These are phyloP conservation scores for Yamadazyma songkhlaensis DNA, from an alignment of 1,139 yeast genomes.

Conservation along the genomic window DNA sequence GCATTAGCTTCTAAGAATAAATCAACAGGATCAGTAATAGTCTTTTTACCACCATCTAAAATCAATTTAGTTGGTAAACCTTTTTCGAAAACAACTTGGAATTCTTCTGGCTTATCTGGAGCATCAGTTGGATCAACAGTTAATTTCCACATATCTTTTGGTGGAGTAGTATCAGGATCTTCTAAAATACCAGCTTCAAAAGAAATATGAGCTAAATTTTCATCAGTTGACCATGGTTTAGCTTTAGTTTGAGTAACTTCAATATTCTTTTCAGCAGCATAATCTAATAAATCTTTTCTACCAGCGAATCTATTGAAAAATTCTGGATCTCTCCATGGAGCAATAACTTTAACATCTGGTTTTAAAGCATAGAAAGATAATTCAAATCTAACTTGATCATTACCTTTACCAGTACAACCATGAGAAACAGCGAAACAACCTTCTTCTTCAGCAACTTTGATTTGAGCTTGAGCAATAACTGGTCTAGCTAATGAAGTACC, in stretches of 20 bases:
- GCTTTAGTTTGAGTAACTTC: constrained; percentile 97
- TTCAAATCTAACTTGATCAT: constrained; percentile 98
- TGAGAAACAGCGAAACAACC: constrained; percentile 98
- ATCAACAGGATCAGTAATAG: constrained; percentile 83
- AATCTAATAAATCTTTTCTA: constrained; percentile 90
- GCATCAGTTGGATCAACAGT: constrained; percentile 96
- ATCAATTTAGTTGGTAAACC: constrained; percentile 86
- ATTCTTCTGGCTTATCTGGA: constrained; percentile 88
- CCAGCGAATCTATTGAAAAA: constrained; percentile 97
- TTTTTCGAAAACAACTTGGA: constrained; percentile 75
- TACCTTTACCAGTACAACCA: constrained; percentile 99
- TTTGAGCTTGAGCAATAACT: constrained; percentile 97
- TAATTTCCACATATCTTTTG: constrained; percentile 99
- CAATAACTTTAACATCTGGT: constrained; percentile 95
- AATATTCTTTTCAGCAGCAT: constrained; percentile 86
- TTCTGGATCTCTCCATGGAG: constrained; percentile 98
- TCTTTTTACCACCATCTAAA: constrained; percentile 57
- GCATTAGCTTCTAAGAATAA: constrained; percentile 89
- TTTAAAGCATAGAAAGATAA: constrained; percentile 94
- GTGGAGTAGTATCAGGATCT: constrained; percentile 98
- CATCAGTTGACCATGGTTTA: constrained; percentile 99
- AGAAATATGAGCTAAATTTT: constrained; percentile 97
- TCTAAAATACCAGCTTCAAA: constrained; percentile 98
- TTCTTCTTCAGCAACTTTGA: constrained; percentile 91
- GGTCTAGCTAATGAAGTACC: constrained; percentile 99